These are phyloP conservation scores for Ustilago bromivora DNA, from an alignment of 1,284 basidiomycete genomes.

Conservation along the genomic window DNA sequence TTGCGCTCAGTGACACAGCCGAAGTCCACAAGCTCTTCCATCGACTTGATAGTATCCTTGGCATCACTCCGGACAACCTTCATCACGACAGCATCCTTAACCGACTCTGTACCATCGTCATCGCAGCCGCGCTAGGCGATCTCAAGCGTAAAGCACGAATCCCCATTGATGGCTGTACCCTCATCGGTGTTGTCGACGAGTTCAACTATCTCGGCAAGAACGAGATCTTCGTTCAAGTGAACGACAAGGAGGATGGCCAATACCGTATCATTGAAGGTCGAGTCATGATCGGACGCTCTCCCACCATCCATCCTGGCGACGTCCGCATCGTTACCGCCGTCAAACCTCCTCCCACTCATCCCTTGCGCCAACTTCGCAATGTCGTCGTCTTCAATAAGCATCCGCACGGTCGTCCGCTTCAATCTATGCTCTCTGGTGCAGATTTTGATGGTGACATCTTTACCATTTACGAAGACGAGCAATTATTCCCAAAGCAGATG, in stretches of 20 bases:
- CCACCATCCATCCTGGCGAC: conserved; percentile 53
- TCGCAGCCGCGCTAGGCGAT: conserved; percentile 37
- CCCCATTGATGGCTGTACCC: conserved; percentile 22
- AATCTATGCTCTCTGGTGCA: conserved; percentile 47
- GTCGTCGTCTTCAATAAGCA: conserved; percentile 46
- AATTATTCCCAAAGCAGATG: conserved; percentile 73
- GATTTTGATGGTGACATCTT: conserved; percentile 61
- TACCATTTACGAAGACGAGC: conserved; percentile 71
- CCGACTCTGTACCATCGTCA: conserved; percentile 30
- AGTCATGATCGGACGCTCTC: conserved; percentile 49
- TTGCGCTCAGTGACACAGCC: conserved; percentile 29
- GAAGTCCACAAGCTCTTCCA: conserved; percentile 29
- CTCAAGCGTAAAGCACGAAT: conserved; percentile 43
- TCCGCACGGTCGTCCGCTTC: conserved; percentile 27
- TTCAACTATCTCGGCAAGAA: conserved; percentile 27
- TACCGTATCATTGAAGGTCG: conserved; percentile 29
- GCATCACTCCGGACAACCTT: conserved; percentile 22
- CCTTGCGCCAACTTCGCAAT: conserved; percentile 43
- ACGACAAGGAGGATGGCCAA: conserved; percentile 13
- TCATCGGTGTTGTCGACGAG: conserved; percentile 49
- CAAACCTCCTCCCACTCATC: conserved; percentile 32
- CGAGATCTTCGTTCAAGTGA: conserved; percentile 47
- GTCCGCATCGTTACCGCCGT: conserved; percentile 42
- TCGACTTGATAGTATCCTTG: conserved; percentile 17
- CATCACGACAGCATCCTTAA: conserved; percentile 21